These are phyloP conservation scores for Penicillium salamii DNA, from an alignment of 495 filamentous ascomycete genomes.

Conservation along the genomic window DNA sequence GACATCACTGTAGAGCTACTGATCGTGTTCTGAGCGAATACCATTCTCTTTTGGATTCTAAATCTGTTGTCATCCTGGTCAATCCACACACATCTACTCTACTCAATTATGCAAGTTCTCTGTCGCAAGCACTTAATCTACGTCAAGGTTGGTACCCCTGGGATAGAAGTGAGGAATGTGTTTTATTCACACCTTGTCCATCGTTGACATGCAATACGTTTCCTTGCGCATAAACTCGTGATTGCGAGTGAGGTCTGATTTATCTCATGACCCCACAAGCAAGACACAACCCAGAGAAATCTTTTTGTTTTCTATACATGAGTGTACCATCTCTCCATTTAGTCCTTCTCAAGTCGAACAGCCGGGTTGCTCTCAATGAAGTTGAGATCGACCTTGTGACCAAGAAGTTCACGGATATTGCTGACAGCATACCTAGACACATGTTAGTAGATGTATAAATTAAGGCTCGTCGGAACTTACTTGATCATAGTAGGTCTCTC, in stretches of 20 bases:
- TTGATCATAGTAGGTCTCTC: constrained; percentile 99
- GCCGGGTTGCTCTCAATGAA: constrained; percentile 83
- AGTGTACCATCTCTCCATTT: constrained; percentile 23
- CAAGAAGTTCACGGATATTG: constrained; percentile 82
- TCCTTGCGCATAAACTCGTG: constrained; percentile 26
- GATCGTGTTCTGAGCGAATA: no score
- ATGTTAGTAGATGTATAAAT: constrained; percentile 7
- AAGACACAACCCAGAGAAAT: constrained; percentile 20
- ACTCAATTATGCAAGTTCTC: neutral
- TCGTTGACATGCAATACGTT: constrained; percentile 28
- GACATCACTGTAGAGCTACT: constrained; percentile 52
- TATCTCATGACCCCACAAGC: constrained; percentile 7
- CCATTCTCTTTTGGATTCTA: neutral
- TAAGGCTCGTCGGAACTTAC: constrained; percentile 34
- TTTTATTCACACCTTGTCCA: constrained; percentile 28
- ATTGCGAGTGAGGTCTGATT: constrained; percentile 10
- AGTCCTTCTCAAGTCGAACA: constrained; percentile 73
- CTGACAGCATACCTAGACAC: constrained; percentile 63
- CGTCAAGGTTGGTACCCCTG: neutral
- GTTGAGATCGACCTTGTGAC: constrained; percentile 79
- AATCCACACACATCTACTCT: no score
- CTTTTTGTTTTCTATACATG: constrained; percentile 22
- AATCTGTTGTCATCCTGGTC: neutral
- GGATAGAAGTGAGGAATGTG: neutral
- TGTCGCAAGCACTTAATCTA: no score